A percentile compares a stretch with the other conserved stretches of the same genome.
These are phyloP conservation scores for Stagonosporopsis rhizophila DNA, from an alignment of 2,329 filamentous ascomycete species.

Conservation along the genomic window DNA sequence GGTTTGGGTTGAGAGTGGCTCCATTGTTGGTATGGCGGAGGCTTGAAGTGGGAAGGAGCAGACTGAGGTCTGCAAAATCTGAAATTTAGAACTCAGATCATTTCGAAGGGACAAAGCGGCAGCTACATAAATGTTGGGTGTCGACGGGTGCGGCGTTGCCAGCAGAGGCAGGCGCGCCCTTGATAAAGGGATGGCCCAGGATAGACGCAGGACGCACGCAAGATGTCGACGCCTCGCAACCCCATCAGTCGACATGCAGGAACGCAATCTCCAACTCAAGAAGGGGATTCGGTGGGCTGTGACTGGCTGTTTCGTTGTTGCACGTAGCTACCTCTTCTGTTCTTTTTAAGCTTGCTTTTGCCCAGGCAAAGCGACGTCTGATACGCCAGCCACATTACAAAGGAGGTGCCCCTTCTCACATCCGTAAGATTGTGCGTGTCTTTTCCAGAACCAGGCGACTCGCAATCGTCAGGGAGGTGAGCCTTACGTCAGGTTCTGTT, in stretches of 20 bases:
- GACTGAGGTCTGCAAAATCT: not conserved
- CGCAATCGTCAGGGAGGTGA: not conserved
- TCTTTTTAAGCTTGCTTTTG: slow-evolving; percentile 5
- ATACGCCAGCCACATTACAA: not conserved
- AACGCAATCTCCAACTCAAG: not conserved
- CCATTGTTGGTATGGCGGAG: not conserved
- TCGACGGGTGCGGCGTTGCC: slow-evolving; percentile 1
- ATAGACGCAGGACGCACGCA: not conserved
- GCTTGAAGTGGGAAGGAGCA: not conserved
- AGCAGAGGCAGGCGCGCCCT: slow-evolving; percentile 6
- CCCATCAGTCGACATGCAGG: not conserved
- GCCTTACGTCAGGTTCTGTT: not conserved
- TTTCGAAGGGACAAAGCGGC: not conserved
- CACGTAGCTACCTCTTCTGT: not conserved
- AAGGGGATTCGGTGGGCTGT: not conserved
- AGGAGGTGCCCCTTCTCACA: not conserved
- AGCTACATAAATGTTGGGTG: not conserved
- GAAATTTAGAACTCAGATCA: not conserved
- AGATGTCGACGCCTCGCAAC: not conserved
- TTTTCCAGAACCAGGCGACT: not conserved
- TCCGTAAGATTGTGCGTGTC: not conserved
- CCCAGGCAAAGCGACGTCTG: not conserved
- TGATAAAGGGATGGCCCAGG: slow-evolving; percentile 7
- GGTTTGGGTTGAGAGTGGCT: slow-evolving; percentile 1
- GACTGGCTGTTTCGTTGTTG: not conserved